These are phyloP conservation scores for Chlamydomonas applanata DNA, from an alignment of 139 green algal species.

Conservation along the genomic window DNA sequence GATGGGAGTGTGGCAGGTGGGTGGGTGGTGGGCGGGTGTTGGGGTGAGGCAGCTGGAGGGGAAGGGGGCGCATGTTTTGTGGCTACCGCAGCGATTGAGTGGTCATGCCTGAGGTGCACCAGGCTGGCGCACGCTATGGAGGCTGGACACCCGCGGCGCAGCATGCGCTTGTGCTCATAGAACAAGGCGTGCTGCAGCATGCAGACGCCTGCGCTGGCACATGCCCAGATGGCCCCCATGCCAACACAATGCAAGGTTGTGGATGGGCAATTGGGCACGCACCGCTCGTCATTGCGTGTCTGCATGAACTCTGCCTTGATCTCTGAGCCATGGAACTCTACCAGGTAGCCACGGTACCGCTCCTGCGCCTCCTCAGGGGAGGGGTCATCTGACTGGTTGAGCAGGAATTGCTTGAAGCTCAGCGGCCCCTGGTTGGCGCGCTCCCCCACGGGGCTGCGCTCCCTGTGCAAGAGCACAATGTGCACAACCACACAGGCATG, in stretches of 20 bases:
- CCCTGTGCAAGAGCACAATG: too few species aligned
- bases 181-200: not conserved
- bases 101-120: not conserved
- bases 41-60: too few species aligned
- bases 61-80: too few species aligned
- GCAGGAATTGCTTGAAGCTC: slow-evolving; percentile 61
- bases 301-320: slow-evolving; percentile 56
- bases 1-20: not conserved
- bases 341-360: slow-evolving; percentile 67
- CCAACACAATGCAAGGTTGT: too few species aligned
- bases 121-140: too few species aligned
- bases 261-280: slow-evolving; percentile 11
- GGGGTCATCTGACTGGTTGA: slow-evolving; percentile 42
- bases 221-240: not conserved
- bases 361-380: slow-evolving; percentile 60
- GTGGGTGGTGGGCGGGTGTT: not conserved
- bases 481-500: not conserved
- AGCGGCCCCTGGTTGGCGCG: slow-evolving; percentile 11
- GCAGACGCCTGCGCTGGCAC: not conserved
- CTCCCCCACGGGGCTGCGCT: not conserved
- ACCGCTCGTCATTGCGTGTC: slow-evolving; percentile 38
- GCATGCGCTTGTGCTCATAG: too few species aligned
- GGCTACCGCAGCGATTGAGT: not conserved
- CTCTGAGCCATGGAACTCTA: slow-evolving; percentile 62
- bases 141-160: too few species aligned